phyloP scores from a whole-genome alignment of 78 protist genomes.

The Dictyostelium firmibasis region DNA sequence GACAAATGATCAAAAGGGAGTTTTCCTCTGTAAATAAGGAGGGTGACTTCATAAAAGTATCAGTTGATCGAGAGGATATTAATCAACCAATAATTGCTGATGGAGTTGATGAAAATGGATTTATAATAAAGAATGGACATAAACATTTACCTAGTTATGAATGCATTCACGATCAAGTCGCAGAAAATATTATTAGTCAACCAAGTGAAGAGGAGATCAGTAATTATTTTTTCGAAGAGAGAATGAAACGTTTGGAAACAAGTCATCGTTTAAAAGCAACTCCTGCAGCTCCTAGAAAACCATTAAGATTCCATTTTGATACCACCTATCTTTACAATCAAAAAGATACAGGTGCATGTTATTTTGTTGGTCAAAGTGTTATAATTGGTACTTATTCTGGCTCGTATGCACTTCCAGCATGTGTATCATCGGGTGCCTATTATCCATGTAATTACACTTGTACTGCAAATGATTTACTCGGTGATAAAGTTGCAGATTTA shows the following conservation, averaged over 20 bases:
- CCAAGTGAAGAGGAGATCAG: neutral
- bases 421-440: neutral
- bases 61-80: neutral
- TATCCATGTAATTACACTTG: neutral
- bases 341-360: slow-evolving; percentile 10
- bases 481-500: neutral
- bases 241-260: neutral
- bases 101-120: neutral
- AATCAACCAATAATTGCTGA: neutral
- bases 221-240: neutral
- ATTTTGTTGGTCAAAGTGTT: slow-evolving; percentile 11
- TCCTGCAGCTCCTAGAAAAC: neutral
- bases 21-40: neutral
- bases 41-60: neutral
- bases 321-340: neutral
- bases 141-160: neutral
- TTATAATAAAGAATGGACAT: neutral
- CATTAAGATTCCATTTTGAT: slow-evolving; percentile 9
- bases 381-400: no score
- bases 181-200: neutral
- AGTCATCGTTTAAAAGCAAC: neutral
- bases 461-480: neutral
- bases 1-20: neutral
- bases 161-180: neutral
- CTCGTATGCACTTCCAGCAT: no score